A percentile compares a stretch with the other conserved stretches of the same genome.
These are phyloP conservation scores for Calocybe indica DNA, from an alignment of 768 basidiomycete genomes.

Conservation along the genomic window DNA sequence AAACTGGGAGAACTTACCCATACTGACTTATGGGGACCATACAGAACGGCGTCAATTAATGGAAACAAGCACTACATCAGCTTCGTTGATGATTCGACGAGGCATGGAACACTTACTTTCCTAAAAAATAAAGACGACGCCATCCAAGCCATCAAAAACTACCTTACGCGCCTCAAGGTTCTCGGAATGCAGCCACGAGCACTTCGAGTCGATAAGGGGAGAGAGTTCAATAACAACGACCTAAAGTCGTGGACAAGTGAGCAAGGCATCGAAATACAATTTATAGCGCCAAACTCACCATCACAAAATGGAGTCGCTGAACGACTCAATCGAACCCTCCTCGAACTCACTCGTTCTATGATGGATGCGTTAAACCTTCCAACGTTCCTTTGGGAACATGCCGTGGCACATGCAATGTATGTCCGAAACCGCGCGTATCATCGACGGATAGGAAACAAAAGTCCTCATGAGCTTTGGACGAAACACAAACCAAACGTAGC, in stretches of 20 bases:
- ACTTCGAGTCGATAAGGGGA: conserved; percentile 25
- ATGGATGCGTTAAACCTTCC: conserved; percentile 18
- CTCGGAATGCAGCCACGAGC: conserved; percentile 12
- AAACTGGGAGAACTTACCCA: conserved; percentile 16
- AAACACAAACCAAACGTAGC: conserved; percentile 19
- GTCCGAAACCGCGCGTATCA: conserved; percentile 16
- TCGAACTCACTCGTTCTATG: conserved; percentile 19
- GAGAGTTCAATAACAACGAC: conserved; percentile 21
- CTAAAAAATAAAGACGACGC: conserved; percentile 14
- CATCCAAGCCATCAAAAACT: conserved; percentile 9
- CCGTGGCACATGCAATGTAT: conserved; percentile 17
- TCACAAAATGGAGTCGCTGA: conserved; percentile 29
- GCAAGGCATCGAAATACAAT: conserved; percentile 21
- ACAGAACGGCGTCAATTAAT: conserved; percentile 10
- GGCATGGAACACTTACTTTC: conserved; percentile 5
- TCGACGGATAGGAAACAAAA: conserved; percentile 10
- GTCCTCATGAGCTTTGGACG: conserved; percentile 16
- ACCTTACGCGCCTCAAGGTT: conserved; percentile 5
- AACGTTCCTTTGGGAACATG: conserved; percentile 23
- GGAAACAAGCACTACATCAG: conserved; percentile 21
- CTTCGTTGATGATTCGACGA: conserved; percentile 22
- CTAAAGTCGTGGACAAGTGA: conserved; percentile 13
- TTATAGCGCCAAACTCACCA: conserved; percentile 22
- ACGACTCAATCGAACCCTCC: conserved; percentile 18
- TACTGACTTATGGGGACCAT: conserved; percentile 34